These are phyloP conservation scores for Limonium bicolor DNA, from an alignment of 148 eudicot genomes.

Conservation along the genomic window DNA sequence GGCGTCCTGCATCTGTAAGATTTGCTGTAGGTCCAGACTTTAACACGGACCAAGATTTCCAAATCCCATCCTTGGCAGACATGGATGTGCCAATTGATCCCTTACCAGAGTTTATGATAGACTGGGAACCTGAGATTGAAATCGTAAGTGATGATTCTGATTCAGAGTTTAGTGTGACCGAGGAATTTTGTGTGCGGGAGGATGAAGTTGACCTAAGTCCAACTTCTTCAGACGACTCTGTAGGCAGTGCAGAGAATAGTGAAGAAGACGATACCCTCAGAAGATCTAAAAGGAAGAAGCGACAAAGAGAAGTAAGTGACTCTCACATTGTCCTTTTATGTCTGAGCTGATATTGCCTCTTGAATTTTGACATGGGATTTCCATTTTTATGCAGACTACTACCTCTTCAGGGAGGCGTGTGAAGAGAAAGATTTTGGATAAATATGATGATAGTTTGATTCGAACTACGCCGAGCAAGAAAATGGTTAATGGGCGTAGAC, in stretches of 20 bases:
- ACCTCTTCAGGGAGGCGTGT: slow-evolving; percentile 98
- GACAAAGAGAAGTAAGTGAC: slow-evolving; percentile 39
- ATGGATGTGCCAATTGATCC: slow-evolving; percentile 65
- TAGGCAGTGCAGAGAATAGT: slow-evolving; percentile 51
- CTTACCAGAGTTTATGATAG: slow-evolving; percentile 73
- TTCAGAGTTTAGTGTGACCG: slow-evolving; percentile 73
- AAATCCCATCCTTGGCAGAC: slow-evolving; percentile 56
- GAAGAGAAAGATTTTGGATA: slow-evolving; percentile 75
- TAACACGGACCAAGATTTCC: slow-evolving; percentile 56
- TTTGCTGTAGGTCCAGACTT: slow-evolving; percentile 74
- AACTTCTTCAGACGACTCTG: slow-evolving; percentile 37
- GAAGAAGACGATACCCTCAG: slow-evolving; percentile 53
- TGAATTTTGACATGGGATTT: background rate
- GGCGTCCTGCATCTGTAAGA: slow-evolving; percentile 81
- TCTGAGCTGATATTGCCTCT: background rate
- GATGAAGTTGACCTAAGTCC: slow-evolving; percentile 43
- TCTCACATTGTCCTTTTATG: background rate
- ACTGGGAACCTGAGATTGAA: slow-evolving; percentile 86
- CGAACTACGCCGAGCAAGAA: slow-evolving; percentile 26
- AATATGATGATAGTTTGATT: slow-evolving; percentile 32
- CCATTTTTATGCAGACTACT: slow-evolving; percentile 20
- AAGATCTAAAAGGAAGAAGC: slow-evolving; percentile 67
- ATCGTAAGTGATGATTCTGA: slow-evolving; percentile 80
- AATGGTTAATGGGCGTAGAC: slow-evolving; percentile 31
- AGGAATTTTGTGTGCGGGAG: slow-evolving; percentile 47